A percentile compares a stretch with the other conserved stretches of the same genome.
phyloP scores from a whole-genome alignment of 2,329 filamentous ascomycete genomes.

The Rhynchosporium graminicola region DNA sequence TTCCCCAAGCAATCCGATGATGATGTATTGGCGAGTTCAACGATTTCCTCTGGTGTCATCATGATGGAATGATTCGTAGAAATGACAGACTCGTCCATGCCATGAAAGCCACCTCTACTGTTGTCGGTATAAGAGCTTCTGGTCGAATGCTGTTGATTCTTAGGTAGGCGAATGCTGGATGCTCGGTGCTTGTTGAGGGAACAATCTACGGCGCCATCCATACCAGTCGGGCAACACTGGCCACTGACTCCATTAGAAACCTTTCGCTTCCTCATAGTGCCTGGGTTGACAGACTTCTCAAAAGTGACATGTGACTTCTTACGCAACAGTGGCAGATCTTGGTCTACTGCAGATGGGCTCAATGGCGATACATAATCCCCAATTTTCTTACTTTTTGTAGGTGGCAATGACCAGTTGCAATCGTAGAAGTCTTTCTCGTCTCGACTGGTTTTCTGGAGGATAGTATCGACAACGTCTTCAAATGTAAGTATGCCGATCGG shows the following conservation, averaged over 20 bases:
- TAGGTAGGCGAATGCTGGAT: slow-evolving; percentile 10
- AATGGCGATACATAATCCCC: slow-evolving; percentile 21
- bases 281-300: slow-evolving; percentile 11
- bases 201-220: slow-evolving; percentile 33
- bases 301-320: slow-evolving; percentile 10
- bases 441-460: slow-evolving; percentile 34
- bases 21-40: slow-evolving; percentile 13
- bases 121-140: slow-evolving; percentile 35
- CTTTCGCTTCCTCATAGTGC: slow-evolving; percentile 30
- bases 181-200: slow-evolving; percentile 8
- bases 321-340: background rate
- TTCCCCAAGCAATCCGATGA: slow-evolving; percentile 9
- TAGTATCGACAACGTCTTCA: slow-evolving; percentile 35
- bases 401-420: slow-evolving; percentile 21
- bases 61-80: slow-evolving; percentile 7
- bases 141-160: slow-evolving; percentile 9
- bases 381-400: slow-evolving; percentile 29
- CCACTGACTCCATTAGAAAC: slow-evolving; percentile 22
- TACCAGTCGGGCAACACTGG: background rate
- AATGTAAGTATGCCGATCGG: slow-evolving; percentile 38
- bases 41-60: slow-evolving; percentile 18
- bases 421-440: slow-evolving; percentile 36
- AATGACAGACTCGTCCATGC: slow-evolving; percentile 8
- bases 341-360: background rate
- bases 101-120: slow-evolving; percentile 34